Evolutionary conservation across 2,329 filamentous ascomycete genomes (phyloP).

Genomic region (Cryphonectria naterciae): DNA sequence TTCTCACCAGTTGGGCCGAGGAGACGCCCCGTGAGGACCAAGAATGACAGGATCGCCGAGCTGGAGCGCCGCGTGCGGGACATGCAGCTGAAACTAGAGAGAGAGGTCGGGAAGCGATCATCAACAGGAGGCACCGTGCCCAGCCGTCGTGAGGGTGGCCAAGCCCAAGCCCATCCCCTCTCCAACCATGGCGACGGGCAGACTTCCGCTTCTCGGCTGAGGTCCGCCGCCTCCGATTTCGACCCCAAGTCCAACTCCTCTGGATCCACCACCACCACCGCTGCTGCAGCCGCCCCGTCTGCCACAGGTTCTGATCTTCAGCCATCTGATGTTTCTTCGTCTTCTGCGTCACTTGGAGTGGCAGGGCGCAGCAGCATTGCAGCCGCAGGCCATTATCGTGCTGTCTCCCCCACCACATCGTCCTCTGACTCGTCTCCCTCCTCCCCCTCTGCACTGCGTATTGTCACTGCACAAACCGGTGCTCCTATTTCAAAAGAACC

Average conservation of each 20-base stretch:
- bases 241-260: not conserved
- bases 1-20: constrained; percentile 28
- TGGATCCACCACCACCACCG: not conserved
- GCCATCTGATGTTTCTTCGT: not conserved
- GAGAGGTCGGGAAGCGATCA: constrained; percentile 15
- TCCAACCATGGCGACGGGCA: constrained; percentile 4
- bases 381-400: not conserved
- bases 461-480: not conserved
- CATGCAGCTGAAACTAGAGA: constrained; percentile 28
- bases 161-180: not conserved
- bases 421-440: not conserved
- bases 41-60: constrained; percentile 29
- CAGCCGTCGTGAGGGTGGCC: not conserved
- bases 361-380: not conserved
- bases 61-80: constrained; percentile 27
- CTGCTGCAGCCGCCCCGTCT: not conserved
- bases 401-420: not conserved
- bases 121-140: not conserved
- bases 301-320: not conserved
- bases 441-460: not conserved
- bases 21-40: constrained; percentile 24
- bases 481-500: not conserved
- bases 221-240: not conserved
- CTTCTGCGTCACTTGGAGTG: not conserved
- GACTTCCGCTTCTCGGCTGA: not conserved